phyloP scores from a whole-genome alignment of 805 yeast species.

The Candida easanensis region DNA sequence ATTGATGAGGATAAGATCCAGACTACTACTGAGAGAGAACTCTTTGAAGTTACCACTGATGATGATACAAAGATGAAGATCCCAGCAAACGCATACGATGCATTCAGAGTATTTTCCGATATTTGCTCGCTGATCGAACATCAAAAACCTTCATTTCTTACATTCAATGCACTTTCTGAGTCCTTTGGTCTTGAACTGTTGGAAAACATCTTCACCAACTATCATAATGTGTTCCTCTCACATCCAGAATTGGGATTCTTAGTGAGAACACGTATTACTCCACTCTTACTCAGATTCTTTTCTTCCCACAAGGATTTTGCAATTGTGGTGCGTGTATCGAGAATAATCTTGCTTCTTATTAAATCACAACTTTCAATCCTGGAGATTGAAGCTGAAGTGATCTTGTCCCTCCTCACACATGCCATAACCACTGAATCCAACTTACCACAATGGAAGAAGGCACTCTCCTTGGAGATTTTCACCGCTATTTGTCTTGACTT shows the following conservation, averaged over 20 bases:
- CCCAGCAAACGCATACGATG: conserved; percentile 60
- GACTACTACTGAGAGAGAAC: conserved; percentile 20
- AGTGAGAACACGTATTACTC: conserved; percentile 67
- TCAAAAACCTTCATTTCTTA: conserved; percentile 52
- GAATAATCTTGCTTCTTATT: conserved; percentile 64
- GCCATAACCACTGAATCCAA: conserved; percentile 56
- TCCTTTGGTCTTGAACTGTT: conserved; percentile 77
- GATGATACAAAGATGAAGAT: conserved; percentile 42
- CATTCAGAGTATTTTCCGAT: conserved; percentile 67
- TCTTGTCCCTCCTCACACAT: conserved; percentile 72
- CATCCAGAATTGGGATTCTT: conserved; percentile 67
- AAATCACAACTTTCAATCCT: conserved; percentile 53
- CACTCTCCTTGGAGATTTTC: conserved; percentile 71
- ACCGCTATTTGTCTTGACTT: conserved; percentile 58
- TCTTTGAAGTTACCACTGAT: conserved; percentile 42
- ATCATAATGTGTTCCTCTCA: conserved; percentile 48
- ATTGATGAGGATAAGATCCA: conserved; percentile 35
- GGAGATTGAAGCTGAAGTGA: conserved; percentile 77
- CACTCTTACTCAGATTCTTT: conserved; percentile 67
- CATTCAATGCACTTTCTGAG: conserved; percentile 51
- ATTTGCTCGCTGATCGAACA: conserved; percentile 65
- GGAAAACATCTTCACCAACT: conserved; percentile 73
- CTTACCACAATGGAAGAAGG: conserved; percentile 67
- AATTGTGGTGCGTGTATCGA: conserved; percentile 67
- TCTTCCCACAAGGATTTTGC: conserved; percentile 62